Percentiles rank a stretch among this genome's conserved stretches.
These are phyloP conservation scores for Mycena alexandri DNA, from an alignment of 768 basidiomycete species.

Conservation along the genomic window DNA sequence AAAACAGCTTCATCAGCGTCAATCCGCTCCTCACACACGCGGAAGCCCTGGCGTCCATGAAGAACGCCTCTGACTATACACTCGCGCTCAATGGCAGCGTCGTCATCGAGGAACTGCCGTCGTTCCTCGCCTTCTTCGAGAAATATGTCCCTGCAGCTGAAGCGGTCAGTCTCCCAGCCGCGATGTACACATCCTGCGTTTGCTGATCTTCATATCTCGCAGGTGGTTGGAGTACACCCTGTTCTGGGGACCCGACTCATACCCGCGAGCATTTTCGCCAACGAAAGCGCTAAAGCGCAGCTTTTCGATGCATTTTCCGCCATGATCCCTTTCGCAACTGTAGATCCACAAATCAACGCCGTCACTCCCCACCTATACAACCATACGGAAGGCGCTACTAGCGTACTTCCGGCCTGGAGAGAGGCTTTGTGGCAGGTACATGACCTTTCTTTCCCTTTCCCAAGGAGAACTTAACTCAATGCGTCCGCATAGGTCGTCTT, in stretches of 20 bases:
- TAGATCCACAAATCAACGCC: conserved; percentile 20
- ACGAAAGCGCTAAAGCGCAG: conserved; percentile 34
- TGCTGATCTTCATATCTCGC: conserved; percentile 8
- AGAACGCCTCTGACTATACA: conserved; percentile 42
- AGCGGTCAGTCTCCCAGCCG: conserved; percentile 36
- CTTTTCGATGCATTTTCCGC: conserved; percentile 26
- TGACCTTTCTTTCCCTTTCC: conserved; percentile 24
- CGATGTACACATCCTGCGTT: neutral
- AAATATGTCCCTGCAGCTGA: conserved; percentile 44
- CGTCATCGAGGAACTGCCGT: conserved; percentile 45
- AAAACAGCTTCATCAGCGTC: conserved; percentile 43
- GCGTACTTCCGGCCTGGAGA: conserved; percentile 37
- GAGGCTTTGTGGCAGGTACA: conserved; percentile 40
- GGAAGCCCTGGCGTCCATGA: conserved; percentile 45
- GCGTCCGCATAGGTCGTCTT: conserved; percentile 17
- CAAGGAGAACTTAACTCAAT: conserved; percentile 27
- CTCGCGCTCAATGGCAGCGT: conserved; percentile 44
- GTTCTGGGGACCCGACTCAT: conserved; percentile 45
- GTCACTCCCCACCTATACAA: conserved; percentile 34
- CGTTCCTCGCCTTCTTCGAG: conserved; percentile 49
- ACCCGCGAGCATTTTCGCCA: conserved; percentile 41
- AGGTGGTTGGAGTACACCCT: conserved; percentile 18
- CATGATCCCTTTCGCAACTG: conserved; percentile 38
- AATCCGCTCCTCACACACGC: conserved; percentile 43
- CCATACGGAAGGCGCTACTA: conserved; percentile 25